Conservation (phyloP, 306 rosid species). For the Rosa rugosa region DNA sequence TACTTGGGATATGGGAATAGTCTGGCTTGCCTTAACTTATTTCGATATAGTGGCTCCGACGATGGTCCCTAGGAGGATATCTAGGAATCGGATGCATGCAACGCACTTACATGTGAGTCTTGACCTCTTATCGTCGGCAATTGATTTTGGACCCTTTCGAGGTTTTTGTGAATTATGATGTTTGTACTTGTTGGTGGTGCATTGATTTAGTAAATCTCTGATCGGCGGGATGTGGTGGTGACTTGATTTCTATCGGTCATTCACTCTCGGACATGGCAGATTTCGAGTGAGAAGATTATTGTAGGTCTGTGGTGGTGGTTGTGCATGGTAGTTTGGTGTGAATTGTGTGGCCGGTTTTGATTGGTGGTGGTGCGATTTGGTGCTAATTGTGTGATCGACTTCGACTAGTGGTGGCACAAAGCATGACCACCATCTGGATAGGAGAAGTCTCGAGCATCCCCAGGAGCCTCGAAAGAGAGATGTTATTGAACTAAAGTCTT, state of each 20-base stretch:
- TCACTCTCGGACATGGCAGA: not conserved
- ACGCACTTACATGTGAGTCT: no score
- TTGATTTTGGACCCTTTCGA: not conserved
- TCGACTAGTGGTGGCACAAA: no score
- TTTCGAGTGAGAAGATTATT: not conserved
- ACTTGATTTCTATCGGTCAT: no score
- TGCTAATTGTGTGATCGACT: no score
- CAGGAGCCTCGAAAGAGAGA: no score
- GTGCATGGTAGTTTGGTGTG: not conserved
- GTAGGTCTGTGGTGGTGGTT: not conserved
- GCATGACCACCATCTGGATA: no score
- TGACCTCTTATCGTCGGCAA: no score
- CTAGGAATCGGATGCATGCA: not conserved
- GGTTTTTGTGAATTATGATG: no score
- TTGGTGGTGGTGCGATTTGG: not conserved
- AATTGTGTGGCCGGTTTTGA: not conserved
- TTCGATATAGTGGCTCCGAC: not conserved
- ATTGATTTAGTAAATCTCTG: no score
- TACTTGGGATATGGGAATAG: not conserved
- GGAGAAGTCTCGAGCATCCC: no score
- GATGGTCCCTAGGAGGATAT: not conserved
- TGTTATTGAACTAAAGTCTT: no score
- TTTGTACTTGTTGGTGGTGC: not conserved
- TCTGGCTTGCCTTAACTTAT: no score
- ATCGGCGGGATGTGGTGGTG: not conserved